A percentile compares a stretch with the other conserved stretches of the same genome.
Evolutionary conservation across 1,139 yeast species (phyloP).

Genomic region (Suhomyces kunorum): DNA sequence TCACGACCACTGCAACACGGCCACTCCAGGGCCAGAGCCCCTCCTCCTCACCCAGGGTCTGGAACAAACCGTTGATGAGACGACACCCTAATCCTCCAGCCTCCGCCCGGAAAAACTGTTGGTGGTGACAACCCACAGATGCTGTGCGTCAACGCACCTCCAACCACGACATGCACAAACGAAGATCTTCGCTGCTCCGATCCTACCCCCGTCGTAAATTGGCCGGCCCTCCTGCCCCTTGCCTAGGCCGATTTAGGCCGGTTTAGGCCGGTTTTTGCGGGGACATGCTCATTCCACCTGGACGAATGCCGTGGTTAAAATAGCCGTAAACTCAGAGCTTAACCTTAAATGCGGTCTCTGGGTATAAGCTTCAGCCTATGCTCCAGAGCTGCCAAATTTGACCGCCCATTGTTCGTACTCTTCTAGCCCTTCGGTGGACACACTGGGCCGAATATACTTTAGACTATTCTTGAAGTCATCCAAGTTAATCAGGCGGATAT

Average conservation of each 20-base stretch:
- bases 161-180: background rate
- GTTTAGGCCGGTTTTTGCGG: background rate
- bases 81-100: background rate
- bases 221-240: background rate
- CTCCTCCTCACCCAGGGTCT: background rate
- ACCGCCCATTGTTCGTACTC: slow-evolving; percentile 88
- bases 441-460: slow-evolving; percentile 88
- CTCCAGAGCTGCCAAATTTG: slow-evolving; percentile 90
- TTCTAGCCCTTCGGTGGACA: slow-evolving; percentile 75
- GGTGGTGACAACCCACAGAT: background rate
- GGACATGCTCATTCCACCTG: background rate
- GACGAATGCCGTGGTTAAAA: background rate
- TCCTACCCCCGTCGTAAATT: slow-evolving; percentile 1
- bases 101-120: slow-evolving; percentile 3
- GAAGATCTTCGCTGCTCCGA: slow-evolving; percentile 4
- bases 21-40: background rate
- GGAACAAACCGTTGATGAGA: background rate
- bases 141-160: background rate
- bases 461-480: slow-evolving; percentile 78
- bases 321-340: slow-evolving; percentile 1
- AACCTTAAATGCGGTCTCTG: slow-evolving; percentile 1
- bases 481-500: slow-evolving; percentile 76
- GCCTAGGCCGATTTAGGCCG: background rate
- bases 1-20: background rate
- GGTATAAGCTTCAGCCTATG: slow-evolving; percentile 30